Conservation (phyloP, 495 filamentous ascomycete genomes). For the Lophiostoma macrostomum region DNA sequence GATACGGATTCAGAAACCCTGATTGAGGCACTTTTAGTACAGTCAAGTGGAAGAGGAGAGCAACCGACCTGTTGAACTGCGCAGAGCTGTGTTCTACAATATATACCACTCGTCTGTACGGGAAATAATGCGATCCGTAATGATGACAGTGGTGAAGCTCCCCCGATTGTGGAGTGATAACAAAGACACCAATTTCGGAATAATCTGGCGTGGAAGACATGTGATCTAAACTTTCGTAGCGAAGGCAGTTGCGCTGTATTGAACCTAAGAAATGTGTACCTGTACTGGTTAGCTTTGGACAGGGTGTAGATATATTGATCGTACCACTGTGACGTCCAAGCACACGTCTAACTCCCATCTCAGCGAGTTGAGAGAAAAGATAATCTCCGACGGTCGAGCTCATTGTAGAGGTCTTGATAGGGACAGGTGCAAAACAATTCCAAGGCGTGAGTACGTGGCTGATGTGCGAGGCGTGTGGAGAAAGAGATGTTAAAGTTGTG, state of each 20-base stretch:
- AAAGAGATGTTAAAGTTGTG: no score
- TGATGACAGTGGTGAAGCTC: background rate
- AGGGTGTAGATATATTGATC: background rate
- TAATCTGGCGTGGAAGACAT: background rate
- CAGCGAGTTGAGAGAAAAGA: conserved; percentile 7
- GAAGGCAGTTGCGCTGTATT: conserved; percentile 8
- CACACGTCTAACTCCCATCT: conserved; percentile 1
- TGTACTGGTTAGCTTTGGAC: background rate
- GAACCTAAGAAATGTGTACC: conserved; percentile 12
- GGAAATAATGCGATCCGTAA: background rate
- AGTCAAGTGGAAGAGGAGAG: background rate
- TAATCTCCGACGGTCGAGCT: conserved; percentile 15
- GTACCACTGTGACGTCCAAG: conserved; percentile 3
- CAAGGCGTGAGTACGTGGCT: no score
- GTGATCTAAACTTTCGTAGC: background rate
- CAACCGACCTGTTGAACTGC: conserved; percentile 8
- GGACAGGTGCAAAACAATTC: background rate
- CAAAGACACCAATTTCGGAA: conserved; percentile 8
- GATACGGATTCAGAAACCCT: background rate
- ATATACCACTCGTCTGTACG: conserved; percentile 1
- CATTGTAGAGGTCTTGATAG: background rate
- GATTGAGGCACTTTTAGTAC: background rate
- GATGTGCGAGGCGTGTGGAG: no score
- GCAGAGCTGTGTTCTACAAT: conserved; percentile 8
- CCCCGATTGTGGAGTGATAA: background rate